phyloP scores from a whole-genome alignment of 2,329 filamentous ascomycete species.

The Beauveria varroae region DNA sequence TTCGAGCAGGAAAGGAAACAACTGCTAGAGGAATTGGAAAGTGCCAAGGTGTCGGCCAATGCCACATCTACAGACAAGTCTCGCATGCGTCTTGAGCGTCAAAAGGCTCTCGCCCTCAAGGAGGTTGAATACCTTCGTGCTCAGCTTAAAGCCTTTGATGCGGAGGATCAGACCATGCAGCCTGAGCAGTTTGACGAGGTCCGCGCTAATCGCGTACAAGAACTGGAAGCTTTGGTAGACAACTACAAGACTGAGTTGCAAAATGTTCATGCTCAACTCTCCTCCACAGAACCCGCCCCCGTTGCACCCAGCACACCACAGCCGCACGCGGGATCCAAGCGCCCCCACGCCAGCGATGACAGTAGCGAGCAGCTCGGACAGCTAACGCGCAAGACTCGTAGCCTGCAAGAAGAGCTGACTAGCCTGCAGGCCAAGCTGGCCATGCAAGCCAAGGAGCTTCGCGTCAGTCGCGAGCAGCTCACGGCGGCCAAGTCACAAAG shows the following conservation, averaged over 20 bases:
- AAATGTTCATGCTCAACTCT: slow-evolving; percentile 65
- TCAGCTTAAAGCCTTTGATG: slow-evolving; percentile 81
- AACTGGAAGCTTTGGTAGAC: slow-evolving; percentile 81
- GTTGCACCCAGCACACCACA: slow-evolving; percentile 26
- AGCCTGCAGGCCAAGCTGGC: slow-evolving; percentile 62
- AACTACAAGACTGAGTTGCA: slow-evolving; percentile 78
- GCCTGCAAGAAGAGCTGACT: slow-evolving; percentile 70
- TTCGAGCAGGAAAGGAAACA: slow-evolving; percentile 63
- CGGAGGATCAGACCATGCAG: slow-evolving; percentile 81
- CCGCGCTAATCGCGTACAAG: slow-evolving; percentile 65
- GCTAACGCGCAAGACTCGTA: slow-evolving; percentile 79
- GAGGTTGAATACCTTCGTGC: slow-evolving; percentile 92
- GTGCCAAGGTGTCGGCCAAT: slow-evolving; percentile 47
- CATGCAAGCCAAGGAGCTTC: slow-evolving; percentile 67
- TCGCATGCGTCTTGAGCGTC: slow-evolving; percentile 71
- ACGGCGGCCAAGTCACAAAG: slow-evolving; percentile 56
- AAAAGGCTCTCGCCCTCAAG: slow-evolving; percentile 77
- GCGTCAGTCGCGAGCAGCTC: slow-evolving; percentile 66
- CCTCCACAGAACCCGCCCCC: slow-evolving; percentile 46
- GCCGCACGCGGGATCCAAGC: slow-evolving; percentile 50
- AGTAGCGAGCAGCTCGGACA: slow-evolving; percentile 67
- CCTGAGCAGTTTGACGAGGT: slow-evolving; percentile 70
- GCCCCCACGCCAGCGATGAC: slow-evolving; percentile 49
- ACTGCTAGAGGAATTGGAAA: slow-evolving; percentile 63
- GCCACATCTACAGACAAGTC: slow-evolving; percentile 54